phyloP scores from a whole-genome alignment of 2,329 filamentous ascomycete genomes.

The Fusarium illudens region DNA sequence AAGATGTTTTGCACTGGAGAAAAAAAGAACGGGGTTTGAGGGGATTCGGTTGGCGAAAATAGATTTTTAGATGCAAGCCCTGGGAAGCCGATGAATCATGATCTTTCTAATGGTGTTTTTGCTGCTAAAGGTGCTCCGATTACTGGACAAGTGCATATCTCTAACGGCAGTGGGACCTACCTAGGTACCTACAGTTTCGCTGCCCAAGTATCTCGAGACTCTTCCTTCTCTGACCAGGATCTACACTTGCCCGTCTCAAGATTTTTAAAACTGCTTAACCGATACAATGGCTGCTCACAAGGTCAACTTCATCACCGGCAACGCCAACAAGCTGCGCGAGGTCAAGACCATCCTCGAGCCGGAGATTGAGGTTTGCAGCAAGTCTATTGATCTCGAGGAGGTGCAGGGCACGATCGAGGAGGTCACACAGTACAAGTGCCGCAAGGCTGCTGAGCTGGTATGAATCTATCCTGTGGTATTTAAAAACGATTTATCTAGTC shows the following conservation, averaged over 20 bases:
- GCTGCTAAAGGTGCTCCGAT: neutral
- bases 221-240: neutral
- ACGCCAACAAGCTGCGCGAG: slow-evolving; percentile 91
- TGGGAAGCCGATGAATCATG: slow-evolving; percentile 26
- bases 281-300: slow-evolving; percentile 51
- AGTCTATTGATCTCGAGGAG: slow-evolving; percentile 83
- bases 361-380: slow-evolving; percentile 76
- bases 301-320: slow-evolving; percentile 96
- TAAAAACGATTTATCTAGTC: neutral
- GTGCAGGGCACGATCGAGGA: slow-evolving; percentile 94
- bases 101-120: slow-evolving; percentile 27
- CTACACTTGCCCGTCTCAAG: neutral
- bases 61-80: slow-evolving; percentile 35
- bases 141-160: slow-evolving; percentile 32
- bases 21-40: neutral
- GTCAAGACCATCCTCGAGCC: slow-evolving; percentile 85
- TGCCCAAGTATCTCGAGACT: slow-evolving; percentile 6
- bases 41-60: slow-evolving; percentile 29
- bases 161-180: slow-evolving; percentile 17
- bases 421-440: slow-evolving; percentile 88
- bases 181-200: neutral
- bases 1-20: neutral
- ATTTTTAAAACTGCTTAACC: neutral
- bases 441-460: slow-evolving; percentile 80
- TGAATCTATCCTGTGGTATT: slow-evolving; percentile 33